A percentile compares a stretch with the other conserved stretches of the same genome.
phyloP scores from a whole-genome alignment of 345 rosid genomes.

The Iberis pinnata region DNA sequence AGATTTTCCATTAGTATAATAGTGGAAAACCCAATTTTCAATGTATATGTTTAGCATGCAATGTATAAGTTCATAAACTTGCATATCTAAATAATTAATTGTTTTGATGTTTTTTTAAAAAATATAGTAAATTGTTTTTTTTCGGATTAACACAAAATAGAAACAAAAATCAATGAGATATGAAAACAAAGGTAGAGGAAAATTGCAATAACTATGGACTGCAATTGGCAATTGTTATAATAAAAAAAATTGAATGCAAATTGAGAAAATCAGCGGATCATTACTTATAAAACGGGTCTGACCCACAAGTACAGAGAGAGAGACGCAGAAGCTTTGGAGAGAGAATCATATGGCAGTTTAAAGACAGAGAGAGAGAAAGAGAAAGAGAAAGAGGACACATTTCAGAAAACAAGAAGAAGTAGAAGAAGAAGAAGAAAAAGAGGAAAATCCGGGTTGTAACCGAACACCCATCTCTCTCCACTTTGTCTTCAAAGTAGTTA shows the following conservation, averaged over 20 bases:
- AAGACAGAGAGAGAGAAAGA: conserved; percentile 11
- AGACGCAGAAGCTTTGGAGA: conserved; percentile 21
- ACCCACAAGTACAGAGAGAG: conserved; percentile 25
- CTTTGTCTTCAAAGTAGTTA: conserved; percentile 20
- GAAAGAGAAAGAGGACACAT: conserved; percentile 14
- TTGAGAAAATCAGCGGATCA: conserved; percentile 12
- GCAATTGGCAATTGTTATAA: neutral
- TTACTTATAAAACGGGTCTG: conserved; percentile 25
- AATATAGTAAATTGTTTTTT: too few relatives aligned
- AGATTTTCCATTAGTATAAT: too few relatives aligned
- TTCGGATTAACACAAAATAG: too few relatives aligned
- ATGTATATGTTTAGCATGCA: too few relatives aligned
- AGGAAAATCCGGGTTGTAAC: conserved; percentile 33
- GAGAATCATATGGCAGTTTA: conserved; percentile 22
- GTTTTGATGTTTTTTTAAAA: too few relatives aligned
- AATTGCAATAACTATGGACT: conserved; percentile 20
- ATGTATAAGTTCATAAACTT: too few relatives aligned
- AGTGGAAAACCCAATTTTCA: too few relatives aligned
- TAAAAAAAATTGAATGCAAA: neutral
- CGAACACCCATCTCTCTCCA: conserved; percentile 28
- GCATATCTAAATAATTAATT: too few relatives aligned
- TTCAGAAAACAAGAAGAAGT: conserved; percentile 17
- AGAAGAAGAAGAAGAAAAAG: conserved; percentile 13
- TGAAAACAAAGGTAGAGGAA: conserved; percentile 18
- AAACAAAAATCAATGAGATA: conserved; percentile 13